These are phyloP conservation scores for Chytriomyces confervae DNA, from an alignment of 192 early-diverging fungal genomes.

Conservation along the genomic window DNA sequence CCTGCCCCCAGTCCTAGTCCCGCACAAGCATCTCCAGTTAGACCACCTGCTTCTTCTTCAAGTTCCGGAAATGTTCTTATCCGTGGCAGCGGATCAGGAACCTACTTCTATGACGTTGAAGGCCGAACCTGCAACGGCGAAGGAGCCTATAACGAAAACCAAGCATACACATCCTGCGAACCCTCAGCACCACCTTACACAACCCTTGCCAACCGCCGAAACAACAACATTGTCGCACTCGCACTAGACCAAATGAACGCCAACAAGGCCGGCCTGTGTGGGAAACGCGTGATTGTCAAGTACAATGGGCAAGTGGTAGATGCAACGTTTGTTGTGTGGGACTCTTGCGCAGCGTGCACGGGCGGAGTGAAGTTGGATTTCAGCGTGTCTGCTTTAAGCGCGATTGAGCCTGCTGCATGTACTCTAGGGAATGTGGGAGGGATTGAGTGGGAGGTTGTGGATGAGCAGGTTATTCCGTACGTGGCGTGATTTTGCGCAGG, in stretches of 20 bases:
- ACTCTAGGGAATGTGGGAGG: constrained; percentile 9
- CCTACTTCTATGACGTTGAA: constrained; percentile 23
- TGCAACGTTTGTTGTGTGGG: constrained; percentile 29
- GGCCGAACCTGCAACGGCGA: not conserved
- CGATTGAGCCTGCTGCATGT: constrained; percentile 9
- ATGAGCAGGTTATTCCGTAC: constrained; percentile 31
- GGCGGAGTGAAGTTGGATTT: constrained; percentile 26
- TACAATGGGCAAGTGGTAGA: not conserved
- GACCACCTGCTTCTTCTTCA: not conserved
- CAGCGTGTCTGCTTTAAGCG: constrained; percentile 1
- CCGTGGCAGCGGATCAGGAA: constrained; percentile 13
- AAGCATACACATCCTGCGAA: constrained; percentile 30
- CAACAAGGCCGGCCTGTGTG: constrained; percentile 25
- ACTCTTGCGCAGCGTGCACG: constrained; percentile 17
- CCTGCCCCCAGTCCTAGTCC: not conserved
- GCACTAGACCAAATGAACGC: constrained; percentile 21
- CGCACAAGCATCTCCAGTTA: not conserved
- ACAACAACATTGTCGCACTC: constrained; percentile 25
- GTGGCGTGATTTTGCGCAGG: not conserved
- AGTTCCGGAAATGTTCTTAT: constrained; percentile 17
- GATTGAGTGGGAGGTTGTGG: constrained; percentile 25
- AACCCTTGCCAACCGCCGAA: not conserved
- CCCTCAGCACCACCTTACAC: constrained; percentile 13
- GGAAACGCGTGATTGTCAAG: constrained; percentile 20
- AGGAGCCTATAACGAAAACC: constrained; percentile 9